Evolutionary conservation across 371 early-diverging fungal genomes (phyloP), one percentile per base, ranked within the genome.

Genomic region (Dentiscutata heterogama): DNA sequence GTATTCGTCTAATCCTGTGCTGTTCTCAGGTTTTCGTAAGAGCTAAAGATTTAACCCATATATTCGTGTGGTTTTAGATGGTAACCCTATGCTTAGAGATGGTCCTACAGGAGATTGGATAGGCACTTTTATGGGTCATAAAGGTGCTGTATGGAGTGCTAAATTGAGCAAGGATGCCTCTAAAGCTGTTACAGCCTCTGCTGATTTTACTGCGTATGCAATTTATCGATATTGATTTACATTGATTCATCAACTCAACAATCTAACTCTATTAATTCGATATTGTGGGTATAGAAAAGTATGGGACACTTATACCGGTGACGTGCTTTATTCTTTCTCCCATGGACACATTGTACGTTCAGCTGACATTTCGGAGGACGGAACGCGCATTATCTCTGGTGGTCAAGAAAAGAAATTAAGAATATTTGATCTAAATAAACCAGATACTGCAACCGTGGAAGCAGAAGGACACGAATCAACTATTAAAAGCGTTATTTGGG

Each of bases 81-180:
- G 94, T 50, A 94, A 94, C 82, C 96, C 97, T 2, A 95, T 95
- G 89, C 86, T 96, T 73, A 89, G 96, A 79, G 93, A 94, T 81
- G 97, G 97, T 20, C 88, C 90, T 46, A 96, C 97, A 1, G 97
- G 97, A 58, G 96, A 96, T 85, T 96, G 96, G 96, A 93, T 96
- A 77, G 97, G 97, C 6, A 95, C 94, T 11, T 95, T 96, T 81
- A 83, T 91, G 81, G 96, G 96, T 20, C 97, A 96, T 85, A 95
- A 96, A 86, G 96, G 96, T 53, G 96, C 96, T 5, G 96, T 96
- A 0, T 95, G 97, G 97, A 93, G 93, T 82, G 95, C 97, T n/a
- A 90, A 93, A 68, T 87, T 96, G 64, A 92, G 91, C 16, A 87
- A 88, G 25, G 93, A 94, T 83, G 92, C 96, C 8, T 86, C 90